Base-by-base conservation (phyloP, 352 stramenopile genomes). In the Pythium aphanidermatum region DNA sequence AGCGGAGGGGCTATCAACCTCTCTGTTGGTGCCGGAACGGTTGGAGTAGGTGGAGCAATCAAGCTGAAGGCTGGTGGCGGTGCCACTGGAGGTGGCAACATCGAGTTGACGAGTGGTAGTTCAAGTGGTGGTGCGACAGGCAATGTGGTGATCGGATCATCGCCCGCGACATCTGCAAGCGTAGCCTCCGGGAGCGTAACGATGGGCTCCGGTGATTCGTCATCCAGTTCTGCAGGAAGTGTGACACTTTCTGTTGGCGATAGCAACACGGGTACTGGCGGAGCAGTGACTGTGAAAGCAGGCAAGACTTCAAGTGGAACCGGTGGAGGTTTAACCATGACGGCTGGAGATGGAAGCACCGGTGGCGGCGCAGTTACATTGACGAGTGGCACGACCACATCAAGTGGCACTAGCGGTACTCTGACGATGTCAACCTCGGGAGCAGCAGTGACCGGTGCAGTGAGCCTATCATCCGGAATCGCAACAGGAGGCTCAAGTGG, bases 401-500 rank as follows among this genome's bases (percentile, higher is more conserved):
- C 23, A 16, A 30, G 40, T 32, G 16, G 19, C 4, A 47, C 11
- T 14, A 32, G 27, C 10, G 40, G 40, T 39, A 6, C 33, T 33
- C 14, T 61, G 20, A 37, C 40, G 3, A 29, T 61, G 13, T 29
- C 26, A 16, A 55, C 27, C 46, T 44, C 52, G 24, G 28, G 13
- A 6, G 49, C 52, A 25, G 20, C 14, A 26, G 24, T 31, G 20
- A 60, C 37, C 16, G 57, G 51, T 4, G 21, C 29, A 11, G 29
- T 45, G 14, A 19, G 36, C 9, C 25, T 66, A 23, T 26, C 45
- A 14, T 53, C 50, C 20, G 58, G 54, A 28, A 39, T 44, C 35
- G 45, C 30, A 19, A 51, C 41, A 11, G 45, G 13, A 27, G 51
- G 45, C 2, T 46, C 30, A 5, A 50, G 49, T 33, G 55, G 55